These are phyloP conservation scores for Mycena leptocephala DNA, from an alignment of 768 basidiomycete genomes.

Conservation along the genomic window DNA sequence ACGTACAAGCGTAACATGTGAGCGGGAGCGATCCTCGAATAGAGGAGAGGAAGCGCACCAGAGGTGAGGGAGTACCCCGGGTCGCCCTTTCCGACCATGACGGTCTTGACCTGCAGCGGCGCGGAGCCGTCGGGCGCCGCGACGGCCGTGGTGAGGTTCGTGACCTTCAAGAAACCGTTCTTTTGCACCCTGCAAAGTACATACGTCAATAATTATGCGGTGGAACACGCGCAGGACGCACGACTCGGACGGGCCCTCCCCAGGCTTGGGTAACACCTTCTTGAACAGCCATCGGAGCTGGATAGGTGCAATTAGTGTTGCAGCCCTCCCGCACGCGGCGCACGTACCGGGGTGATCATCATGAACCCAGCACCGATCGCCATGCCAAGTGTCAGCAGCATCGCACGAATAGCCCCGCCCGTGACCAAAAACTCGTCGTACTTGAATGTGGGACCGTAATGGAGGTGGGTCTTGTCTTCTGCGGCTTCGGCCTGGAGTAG, in stretches of 20 bases:
- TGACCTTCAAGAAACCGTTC: slow-evolving; percentile 73
- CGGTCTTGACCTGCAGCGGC: slow-evolving; percentile 70
- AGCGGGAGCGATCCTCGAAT: not conserved
- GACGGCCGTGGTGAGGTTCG: slow-evolving; percentile 80
- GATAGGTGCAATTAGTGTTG: not conserved
- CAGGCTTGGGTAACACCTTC: slow-evolving; percentile 66
- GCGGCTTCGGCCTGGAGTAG: slow-evolving; percentile 56
- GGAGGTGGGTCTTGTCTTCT: slow-evolving; percentile 40
- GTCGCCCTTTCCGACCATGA: slow-evolving; percentile 79
- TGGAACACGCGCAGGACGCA: slow-evolving; percentile 51
- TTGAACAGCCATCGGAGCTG: slow-evolving; percentile 75
- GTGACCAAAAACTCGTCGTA: slow-evolving; percentile 82
- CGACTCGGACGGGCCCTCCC: slow-evolving; percentile 78
- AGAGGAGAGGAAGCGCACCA: not conserved
- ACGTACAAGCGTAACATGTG: not conserved
- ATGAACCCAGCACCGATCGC: slow-evolving; percentile 53
- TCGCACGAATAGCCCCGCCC: slow-evolving; percentile 56
- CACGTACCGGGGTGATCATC: slow-evolving; percentile 58
- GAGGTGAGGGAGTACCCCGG: slow-evolving; percentile 74
- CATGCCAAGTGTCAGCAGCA: slow-evolving; percentile 56
- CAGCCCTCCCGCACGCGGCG: not conserved
- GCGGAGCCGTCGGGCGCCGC: slow-evolving; percentile 52
- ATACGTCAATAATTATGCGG: not conserved
- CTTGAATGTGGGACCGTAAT: slow-evolving; percentile 81
- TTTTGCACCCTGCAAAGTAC: slow-evolving; percentile 63